Conservation (phyloP, 140 eudicot species). For the Artemisia princeps region DNA sequence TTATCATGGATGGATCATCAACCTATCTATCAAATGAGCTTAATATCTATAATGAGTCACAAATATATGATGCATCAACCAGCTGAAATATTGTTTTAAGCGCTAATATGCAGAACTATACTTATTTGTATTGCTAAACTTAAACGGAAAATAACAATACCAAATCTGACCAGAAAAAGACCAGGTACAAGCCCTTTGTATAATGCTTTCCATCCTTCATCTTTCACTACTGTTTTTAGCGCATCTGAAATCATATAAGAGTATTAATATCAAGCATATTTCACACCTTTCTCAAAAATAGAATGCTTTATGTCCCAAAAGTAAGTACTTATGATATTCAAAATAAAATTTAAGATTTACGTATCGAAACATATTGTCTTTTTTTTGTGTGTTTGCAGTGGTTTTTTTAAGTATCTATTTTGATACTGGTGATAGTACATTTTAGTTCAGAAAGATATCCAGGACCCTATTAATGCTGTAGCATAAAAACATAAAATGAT, state of each 20-base stretch:
- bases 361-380: not conserved
- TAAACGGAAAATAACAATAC: constrained; percentile 22
- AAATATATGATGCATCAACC: not conserved
- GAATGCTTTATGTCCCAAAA: not conserved
- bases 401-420: not conserved
- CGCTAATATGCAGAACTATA: constrained; percentile 1
- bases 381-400: not conserved
- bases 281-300: not conserved
- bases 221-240: constrained; percentile 76
- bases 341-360: not conserved
- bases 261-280: not conserved
- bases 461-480: too few relatives aligned
- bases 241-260: constrained; percentile 53
- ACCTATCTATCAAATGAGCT: constrained; percentile 2
- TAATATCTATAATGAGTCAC: too few relatives aligned
- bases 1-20: not conserved
- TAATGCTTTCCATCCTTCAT: constrained; percentile 93
- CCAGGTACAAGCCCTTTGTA: constrained; percentile 91
- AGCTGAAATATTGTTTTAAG: not conserved
- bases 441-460: not conserved
- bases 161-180: constrained; percentile 77
- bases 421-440: constrained; percentile 7
- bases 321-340: not conserved
- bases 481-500: too few relatives aligned
- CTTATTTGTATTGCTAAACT: not conserved